Percentiles rank a stretch among this genome's conserved stretches.
phyloP scores from a whole-genome alignment of 2,329 filamentous ascomycete species.

The Botryotinia globosa region DNA sequence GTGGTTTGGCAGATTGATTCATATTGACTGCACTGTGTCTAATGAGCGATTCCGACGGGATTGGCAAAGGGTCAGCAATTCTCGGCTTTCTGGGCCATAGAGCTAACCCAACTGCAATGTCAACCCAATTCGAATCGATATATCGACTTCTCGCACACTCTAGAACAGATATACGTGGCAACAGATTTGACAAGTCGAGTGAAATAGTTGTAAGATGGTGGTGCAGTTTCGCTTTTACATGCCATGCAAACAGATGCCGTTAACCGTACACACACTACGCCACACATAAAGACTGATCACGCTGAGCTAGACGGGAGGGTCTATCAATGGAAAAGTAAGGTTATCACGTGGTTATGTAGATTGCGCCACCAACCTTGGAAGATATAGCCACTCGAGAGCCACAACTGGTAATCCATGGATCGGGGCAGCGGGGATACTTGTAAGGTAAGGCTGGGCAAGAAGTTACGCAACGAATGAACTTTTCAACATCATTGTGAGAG shows the following conservation, averaged over 20 bases:
- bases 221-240: not conserved
- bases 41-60: not conserved
- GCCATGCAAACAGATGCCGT: not conserved
- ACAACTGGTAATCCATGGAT: too few relatives aligned
- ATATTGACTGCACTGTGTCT: not conserved
- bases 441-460: constrained; percentile 11
- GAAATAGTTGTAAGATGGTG: not conserved
- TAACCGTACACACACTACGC: not conserved
- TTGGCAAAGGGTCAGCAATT: not conserved
- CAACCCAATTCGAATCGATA: not conserved
- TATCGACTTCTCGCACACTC: not conserved
- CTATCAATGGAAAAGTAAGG: not conserved
- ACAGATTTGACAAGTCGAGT: constrained; percentile 17
- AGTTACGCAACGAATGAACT: constrained; percentile 3
- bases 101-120: not conserved
- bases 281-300: not conserved
- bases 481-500: not conserved
- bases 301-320: too few relatives aligned
- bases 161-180: constrained; percentile 21
- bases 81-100: not conserved
- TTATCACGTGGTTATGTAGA: not conserved
- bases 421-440: not conserved
- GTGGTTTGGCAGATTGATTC: not conserved
- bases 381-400: not conserved
- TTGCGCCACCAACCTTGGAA: not conserved